These are phyloP conservation scores for Ophiostoma novo-ulmi DNA, from an alignment of 2,329 filamentous ascomycete genomes.

Conservation along the genomic window DNA sequence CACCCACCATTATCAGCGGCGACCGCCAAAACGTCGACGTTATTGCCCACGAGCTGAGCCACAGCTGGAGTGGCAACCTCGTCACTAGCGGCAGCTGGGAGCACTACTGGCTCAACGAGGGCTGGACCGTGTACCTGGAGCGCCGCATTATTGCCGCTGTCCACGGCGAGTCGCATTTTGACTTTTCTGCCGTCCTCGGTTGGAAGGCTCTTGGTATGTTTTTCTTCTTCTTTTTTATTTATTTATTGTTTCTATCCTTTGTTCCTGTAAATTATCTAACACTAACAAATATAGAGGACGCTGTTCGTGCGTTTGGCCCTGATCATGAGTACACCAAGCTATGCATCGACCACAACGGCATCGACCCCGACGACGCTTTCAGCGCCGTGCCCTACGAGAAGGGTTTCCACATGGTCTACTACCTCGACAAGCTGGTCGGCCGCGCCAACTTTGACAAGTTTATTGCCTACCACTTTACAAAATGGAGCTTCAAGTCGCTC, in stretches of 20 bases:
- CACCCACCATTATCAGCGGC: slow-evolving; percentile 87
- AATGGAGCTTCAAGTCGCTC: slow-evolving; percentile 77
- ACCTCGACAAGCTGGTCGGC: slow-evolving; percentile 79
- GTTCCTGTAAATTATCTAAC: not conserved
- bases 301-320: slow-evolving; percentile 69
- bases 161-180: slow-evolving; percentile 78
- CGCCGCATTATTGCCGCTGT: slow-evolving; percentile 71
- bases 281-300: slow-evolving; percentile 53
- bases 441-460: slow-evolving; percentile 89
- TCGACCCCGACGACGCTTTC: slow-evolving; percentile 94
- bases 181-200: slow-evolving; percentile 93
- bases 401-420: slow-evolving; percentile 89
- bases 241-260: not conserved
- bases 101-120: slow-evolving; percentile 71
- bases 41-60: slow-evolving; percentile 77
- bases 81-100: slow-evolving; percentile 77
- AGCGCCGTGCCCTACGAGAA: slow-evolving; percentile 92
- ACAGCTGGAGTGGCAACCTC: slow-evolving; percentile 84
- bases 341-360: slow-evolving; percentile 77
- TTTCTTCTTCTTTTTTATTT: not conserved
- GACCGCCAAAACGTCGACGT: slow-evolving; percentile 91
- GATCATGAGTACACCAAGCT: slow-evolving; percentile 93
- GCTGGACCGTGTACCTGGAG: slow-evolving; percentile 94
- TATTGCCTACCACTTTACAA: slow-evolving; percentile 89
- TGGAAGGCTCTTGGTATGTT: slow-evolving; percentile 62